A percentile compares a stretch with the other conserved stretches of the same genome.
Conservation (phyloP, 179 eudicot genomes). For the Amaranthus tricolor region DNA sequence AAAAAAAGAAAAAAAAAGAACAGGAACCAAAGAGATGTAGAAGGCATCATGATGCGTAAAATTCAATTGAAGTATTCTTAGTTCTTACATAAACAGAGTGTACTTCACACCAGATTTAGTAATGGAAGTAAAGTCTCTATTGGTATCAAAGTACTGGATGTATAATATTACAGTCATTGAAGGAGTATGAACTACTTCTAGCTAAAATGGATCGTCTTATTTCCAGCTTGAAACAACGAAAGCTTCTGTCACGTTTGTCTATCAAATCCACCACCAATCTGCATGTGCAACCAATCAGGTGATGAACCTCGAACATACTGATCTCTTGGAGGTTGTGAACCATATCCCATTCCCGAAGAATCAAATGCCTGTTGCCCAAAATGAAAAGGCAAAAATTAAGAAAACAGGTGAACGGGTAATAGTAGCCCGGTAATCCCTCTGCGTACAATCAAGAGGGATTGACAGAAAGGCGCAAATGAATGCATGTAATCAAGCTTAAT, state of each 20-base stretch:
- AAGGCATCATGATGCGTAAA: conserved; percentile 6
- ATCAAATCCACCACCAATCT: conserved; percentile 82
- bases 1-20: neutral
- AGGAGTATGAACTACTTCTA: conserved; percentile 17
- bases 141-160: conserved; percentile 19
- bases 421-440: neutral
- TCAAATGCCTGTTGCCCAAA: conserved; percentile 74
- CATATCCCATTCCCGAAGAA: conserved; percentile 49
- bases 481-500: neutral
- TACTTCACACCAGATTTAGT: conserved; percentile 15
- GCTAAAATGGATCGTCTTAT: conserved; percentile 29
- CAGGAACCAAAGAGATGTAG: conserved; percentile 9
- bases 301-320: conserved; percentile 58
- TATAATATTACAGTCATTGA: conserved; percentile 25
- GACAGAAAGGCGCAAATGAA: neutral
- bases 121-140: conserved; percentile 17
- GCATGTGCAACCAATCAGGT: conserved; percentile 99
- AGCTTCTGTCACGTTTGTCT: conserved; percentile 44
- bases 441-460: neutral
- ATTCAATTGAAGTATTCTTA: conserved; percentile 28
- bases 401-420: neutral
- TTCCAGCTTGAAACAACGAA: conserved; percentile 22
- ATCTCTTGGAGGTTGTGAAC: conserved; percentile 69
- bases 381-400: conserved; percentile 38
- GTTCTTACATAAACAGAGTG: conserved; percentile 26